Base-by-base conservation (phyloP, 2,329 filamentous ascomycete genomes). In the Phialophora verrucosa region DNA sequence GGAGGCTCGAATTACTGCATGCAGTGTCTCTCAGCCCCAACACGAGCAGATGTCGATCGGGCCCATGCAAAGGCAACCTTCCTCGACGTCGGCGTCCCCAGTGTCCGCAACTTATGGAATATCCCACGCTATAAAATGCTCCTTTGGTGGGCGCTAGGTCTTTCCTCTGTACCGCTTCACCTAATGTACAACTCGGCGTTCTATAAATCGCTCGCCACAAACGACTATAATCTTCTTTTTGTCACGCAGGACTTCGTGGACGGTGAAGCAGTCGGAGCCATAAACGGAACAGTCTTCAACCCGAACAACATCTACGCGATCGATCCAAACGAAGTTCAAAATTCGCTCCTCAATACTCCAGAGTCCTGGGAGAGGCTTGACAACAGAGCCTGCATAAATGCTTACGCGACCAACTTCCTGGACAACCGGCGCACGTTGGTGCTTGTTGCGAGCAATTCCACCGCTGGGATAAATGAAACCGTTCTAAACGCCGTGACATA, bases 1-100 rank as follows among this genome's bases (percentile, higher is more conserved):
- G 71, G 70, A 7, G 74, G 75, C 0, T 75, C 74, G 32, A 79
- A 78, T 7, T 77, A 76, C 68, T 73, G 70, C 61, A 78, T 79
- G 76, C 77, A 79, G 68, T 74, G 70, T 56, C 63, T 77, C 5
- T 66, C 59, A 8, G 72, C 76, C 1, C 78, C 78, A 0, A 76
- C 74, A 2, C 66, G 77, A 27, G 53, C 67, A 4, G 76, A 77
- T 27, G 62, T 78, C 14, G 73, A 79, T 51, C 62, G 64, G 17
- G 75, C 74, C 1, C 77, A 79, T 66, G 35, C 32, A 3, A 62
- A 69, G 32, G 57, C 71, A 10, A 60, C 63, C 12, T 77, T 71
- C 69, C 70, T 80, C 6, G 73, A 75, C 65, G 75, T 76, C 50
- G 74, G 76, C 1, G 65, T 75, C 2, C 70, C 70, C 1, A 77